Evolutionary conservation across 257 asterid genomes (phyloP).

Genomic region (Sherardia arvensis): DNA sequence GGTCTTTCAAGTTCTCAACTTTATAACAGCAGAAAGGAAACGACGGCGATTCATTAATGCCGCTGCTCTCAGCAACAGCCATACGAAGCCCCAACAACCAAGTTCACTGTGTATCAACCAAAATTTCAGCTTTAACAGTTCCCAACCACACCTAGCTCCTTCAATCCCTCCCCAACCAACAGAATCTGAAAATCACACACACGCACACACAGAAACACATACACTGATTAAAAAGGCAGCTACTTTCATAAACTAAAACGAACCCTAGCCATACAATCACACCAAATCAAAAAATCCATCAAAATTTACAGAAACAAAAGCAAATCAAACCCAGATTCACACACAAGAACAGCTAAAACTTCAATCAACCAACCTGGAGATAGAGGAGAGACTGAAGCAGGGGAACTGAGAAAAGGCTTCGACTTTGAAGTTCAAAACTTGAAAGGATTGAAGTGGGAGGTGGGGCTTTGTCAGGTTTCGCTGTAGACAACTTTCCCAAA

Average conservation of each 20-base stretch:
- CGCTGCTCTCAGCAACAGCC: constrained; percentile 72
- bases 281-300: constrained; percentile 14
- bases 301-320: background rate
- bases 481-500: constrained; percentile 3
- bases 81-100: constrained; percentile 30
- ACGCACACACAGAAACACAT: background rate
- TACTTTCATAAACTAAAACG: background rate
- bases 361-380: constrained; percentile 19
- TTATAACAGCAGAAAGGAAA: constrained; percentile 36
- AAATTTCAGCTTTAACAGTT: constrained; percentile 16
- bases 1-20: constrained; percentile 39
- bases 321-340: constrained; percentile 29
- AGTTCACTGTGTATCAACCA: constrained; percentile 14
- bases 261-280: background rate
- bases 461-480: constrained; percentile 4
- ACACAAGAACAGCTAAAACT: constrained; percentile 5
- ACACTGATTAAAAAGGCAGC: background rate
- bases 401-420: constrained; percentile 1
- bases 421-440: constrained; percentile 7
- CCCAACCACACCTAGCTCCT: constrained; percentile 17
- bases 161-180: constrained; percentile 23
- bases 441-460: constrained; percentile 11
- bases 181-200: constrained; percentile 33
- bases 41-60: constrained; percentile 28
- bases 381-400: constrained; percentile 2